Percentiles rank a stretch among this genome's conserved stretches.
phyloP scores from a whole-genome alignment of 352 stramenopile genomes.

The Phytophthora brassicae region DNA sequence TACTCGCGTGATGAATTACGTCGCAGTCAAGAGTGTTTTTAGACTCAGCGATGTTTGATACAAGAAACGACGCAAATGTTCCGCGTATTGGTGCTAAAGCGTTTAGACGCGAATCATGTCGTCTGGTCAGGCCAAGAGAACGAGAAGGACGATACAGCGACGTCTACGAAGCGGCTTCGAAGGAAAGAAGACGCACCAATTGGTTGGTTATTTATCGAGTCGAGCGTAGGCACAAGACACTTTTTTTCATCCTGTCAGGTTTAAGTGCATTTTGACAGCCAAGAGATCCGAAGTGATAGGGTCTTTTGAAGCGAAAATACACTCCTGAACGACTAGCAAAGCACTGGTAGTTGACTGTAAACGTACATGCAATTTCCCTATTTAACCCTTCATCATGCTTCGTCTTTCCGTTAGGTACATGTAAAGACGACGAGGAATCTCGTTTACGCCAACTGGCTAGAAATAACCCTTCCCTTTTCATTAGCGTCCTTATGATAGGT shows the following conservation, averaged over 20 bases:
- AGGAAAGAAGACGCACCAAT: too few relatives aligned
- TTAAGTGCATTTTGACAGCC: conserved; percentile 27
- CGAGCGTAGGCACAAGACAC: conserved; percentile 27
- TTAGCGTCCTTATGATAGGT: conserved; percentile 77
- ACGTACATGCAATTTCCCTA: conserved; percentile 23
- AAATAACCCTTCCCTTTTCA: too few relatives aligned
- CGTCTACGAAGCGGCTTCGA: conserved; percentile 1
- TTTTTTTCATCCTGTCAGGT: background rate
- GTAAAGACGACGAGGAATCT: background rate
- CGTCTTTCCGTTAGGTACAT: background rate
- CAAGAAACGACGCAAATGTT: conserved; percentile 16
- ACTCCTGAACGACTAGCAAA: conserved; percentile 20
- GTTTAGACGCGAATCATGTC: conserved; percentile 2
- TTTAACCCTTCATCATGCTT: conserved; percentile 13
- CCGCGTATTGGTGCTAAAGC: too few relatives aligned
- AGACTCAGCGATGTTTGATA: background rate
- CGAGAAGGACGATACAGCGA: conserved; percentile 3
- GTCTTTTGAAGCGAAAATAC: conserved; percentile 33
- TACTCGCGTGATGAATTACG: conserved; percentile 73
- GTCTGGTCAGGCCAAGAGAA: conserved; percentile 22
- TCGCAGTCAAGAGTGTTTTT: conserved; percentile 48
- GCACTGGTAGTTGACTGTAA: background rate
- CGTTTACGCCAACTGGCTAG: conserved; percentile 24
- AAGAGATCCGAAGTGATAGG: conserved; percentile 40
- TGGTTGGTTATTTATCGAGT: conserved; percentile 48